Conservation (phyloP, 2,329 filamentous ascomycete species). For the Periconia digitata region DNA sequence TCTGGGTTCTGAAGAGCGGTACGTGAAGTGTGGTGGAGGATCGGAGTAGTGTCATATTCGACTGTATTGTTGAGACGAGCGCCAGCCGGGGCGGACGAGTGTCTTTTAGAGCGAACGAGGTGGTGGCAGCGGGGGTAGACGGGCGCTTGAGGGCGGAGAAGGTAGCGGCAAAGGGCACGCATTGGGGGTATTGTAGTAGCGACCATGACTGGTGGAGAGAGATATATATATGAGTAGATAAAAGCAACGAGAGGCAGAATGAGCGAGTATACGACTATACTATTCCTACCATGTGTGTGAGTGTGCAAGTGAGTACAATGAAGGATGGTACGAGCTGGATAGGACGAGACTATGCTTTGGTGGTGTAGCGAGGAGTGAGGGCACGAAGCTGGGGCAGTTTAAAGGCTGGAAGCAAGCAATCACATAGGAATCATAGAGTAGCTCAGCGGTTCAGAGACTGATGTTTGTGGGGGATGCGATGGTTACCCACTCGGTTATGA, state of each 20-base stretch:
- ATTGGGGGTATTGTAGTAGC: slow-evolving; percentile 32
- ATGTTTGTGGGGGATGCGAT: background rate
- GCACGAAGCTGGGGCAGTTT: too few species aligned
- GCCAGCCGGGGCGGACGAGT: slow-evolving; percentile 52
- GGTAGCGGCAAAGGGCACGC: slow-evolving; percentile 32
- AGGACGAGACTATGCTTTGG: too few species aligned
- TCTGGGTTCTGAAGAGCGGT: slow-evolving; percentile 71
- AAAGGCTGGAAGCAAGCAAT: too few species aligned
- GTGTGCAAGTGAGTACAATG: background rate
- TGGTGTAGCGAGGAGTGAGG: too few species aligned
- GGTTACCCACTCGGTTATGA: background rate
- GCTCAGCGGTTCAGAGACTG: too few species aligned
- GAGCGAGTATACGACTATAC: background rate
- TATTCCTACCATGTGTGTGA: background rate
- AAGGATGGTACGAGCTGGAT: too few species aligned
- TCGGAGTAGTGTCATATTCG: slow-evolving; percentile 79
- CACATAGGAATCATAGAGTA: too few species aligned
- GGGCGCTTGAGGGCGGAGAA: slow-evolving; percentile 29
- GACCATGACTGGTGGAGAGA: slow-evolving; percentile 23
- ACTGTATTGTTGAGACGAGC: slow-evolving; percentile 78
- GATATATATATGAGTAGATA: background rate
- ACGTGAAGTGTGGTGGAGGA: slow-evolving; percentile 79
- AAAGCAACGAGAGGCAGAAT: background rate
- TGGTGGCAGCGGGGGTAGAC: slow-evolving; percentile 24
- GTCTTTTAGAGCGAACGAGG: slow-evolving; percentile 32